These are phyloP conservation scores for Globisporangium canariense DNA, from an alignment of 352 stramenopile species.

Conservation along the genomic window DNA sequence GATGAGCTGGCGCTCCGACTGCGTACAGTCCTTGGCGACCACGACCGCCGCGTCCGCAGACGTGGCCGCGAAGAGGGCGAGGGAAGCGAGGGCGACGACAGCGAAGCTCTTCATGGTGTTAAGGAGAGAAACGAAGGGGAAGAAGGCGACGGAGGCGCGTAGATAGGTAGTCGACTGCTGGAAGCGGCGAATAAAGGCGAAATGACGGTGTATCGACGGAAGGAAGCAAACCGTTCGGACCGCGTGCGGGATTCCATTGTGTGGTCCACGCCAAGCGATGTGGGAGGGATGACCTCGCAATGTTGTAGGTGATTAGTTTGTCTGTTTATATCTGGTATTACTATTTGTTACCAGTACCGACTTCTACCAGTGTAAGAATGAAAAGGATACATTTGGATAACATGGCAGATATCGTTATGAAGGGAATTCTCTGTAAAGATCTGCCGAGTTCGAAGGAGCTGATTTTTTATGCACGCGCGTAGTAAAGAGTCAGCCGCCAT, in stretches of 20 bases:
- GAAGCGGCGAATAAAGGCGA: slow-evolving; percentile 17
- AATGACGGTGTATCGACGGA: slow-evolving; percentile 11
- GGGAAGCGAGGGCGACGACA: slow-evolving; percentile 14
- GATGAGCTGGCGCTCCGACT: slow-evolving; percentile 41
- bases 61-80: slow-evolving; percentile 14
- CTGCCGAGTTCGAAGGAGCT: not conserved
- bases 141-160: not conserved
- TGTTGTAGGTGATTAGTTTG: not conserved
- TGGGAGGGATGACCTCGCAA: slow-evolving; percentile 7
- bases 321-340: not conserved
- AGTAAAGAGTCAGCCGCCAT: slow-evolving; percentile 5
- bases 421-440: not conserved
- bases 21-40: slow-evolving; percentile 46
- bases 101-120: slow-evolving; percentile 36
- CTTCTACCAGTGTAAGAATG: not conserved
- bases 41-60: slow-evolving; percentile 12
- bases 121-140: not conserved
- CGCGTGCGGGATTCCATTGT: slow-evolving; percentile 1
- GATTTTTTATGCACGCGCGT: slow-evolving; percentile 5
- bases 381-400: not conserved
- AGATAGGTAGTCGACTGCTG: slow-evolving; percentile 21
- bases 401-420: not conserved
- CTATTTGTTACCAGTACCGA: not conserved
- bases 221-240: slow-evolving; percentile 6
- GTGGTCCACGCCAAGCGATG: not conserved